phyloP scores from a whole-genome alignment of 352 stramenopile genomes.

The Globisporangium cylindrosporum region DNA sequence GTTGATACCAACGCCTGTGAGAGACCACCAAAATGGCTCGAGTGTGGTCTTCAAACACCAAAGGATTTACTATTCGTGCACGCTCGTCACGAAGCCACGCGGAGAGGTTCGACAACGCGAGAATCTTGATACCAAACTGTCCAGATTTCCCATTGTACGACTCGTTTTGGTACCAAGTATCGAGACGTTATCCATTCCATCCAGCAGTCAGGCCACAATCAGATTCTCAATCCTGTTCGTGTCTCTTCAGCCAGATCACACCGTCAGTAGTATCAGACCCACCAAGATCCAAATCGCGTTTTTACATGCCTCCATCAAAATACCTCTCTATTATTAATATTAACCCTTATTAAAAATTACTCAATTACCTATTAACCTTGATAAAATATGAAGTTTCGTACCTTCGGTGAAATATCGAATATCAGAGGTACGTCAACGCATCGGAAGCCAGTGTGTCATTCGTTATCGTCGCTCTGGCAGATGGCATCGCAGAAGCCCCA shows the following conservation, averaged over 20 bases:
- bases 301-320: not conserved
- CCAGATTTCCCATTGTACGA: not conserved
- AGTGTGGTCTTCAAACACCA: not conserved
- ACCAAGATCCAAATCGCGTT: not conserved
- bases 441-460: not conserved
- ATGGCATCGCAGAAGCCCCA: not conserved
- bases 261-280: not conserved
- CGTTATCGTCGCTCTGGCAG: not conserved
- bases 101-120: not conserved
- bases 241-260: not conserved
- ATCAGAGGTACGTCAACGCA: not conserved
- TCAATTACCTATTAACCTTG: not conserved
- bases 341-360: not conserved
- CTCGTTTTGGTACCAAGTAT: not conserved
- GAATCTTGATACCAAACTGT: not conserved
- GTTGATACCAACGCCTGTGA: not conserved
- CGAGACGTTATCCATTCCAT: not conserved
- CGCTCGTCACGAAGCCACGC: not conserved
- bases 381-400: not conserved
- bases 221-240: constrained; percentile 7
- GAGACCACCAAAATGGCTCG: not conserved
- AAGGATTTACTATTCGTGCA: not conserved
- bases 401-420: not conserved
- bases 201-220: not conserved
- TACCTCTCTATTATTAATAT: not conserved